Base-by-base conservation (phyloP, 306 rosid genomes). In the Lithocarpus polystachyus region DNA sequence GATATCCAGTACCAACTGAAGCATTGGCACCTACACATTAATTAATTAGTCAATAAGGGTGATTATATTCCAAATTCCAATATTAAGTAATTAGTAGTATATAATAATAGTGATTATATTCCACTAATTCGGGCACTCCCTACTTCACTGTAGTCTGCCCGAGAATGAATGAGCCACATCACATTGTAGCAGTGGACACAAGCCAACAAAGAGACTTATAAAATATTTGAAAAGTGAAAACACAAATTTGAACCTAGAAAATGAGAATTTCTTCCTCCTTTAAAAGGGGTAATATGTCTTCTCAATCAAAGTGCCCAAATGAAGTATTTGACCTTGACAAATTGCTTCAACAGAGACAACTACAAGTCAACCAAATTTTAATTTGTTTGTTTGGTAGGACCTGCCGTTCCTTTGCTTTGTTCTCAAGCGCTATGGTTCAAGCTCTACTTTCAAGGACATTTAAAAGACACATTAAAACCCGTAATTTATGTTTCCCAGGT, bases 351-450 rank as follows among this genome's bases (percentile, higher is more conserved):
- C 33, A 24, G 74, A 5, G 75, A 74, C 83, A 86, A 80, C 89
- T 57, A 54, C 80, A 81, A 82, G 90, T 87, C 90, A 84, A 87
- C 79, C 12, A 3, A 67, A 56, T 53, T 57, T 12, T 28, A 19
- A 29, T 68, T 75, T 70, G 88, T 79, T 71, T 69, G 88, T 87
- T 87, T 45, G 90, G 90, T 87, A 73, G 82, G 84, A 84, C 79
- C 84, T 82, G 81, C 84, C 84, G 83, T 76, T 80, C 75, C 28
- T 67, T 29, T 17, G 61, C 74, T 59, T 59, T 56, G 72, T 37
- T 75, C 51, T 70, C 51, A 59, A 35, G 62, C 68, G 4, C 19
- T 7, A 3, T 35, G 11, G 6, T 24, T 19, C 33, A 61, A 60
- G 59, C 82, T 59, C 73, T 68, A 24, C 40, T 69, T 78, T 77